Base-by-base conservation (phyloP, 1,139 yeast species). In the Geotrichum australiense region DNA sequence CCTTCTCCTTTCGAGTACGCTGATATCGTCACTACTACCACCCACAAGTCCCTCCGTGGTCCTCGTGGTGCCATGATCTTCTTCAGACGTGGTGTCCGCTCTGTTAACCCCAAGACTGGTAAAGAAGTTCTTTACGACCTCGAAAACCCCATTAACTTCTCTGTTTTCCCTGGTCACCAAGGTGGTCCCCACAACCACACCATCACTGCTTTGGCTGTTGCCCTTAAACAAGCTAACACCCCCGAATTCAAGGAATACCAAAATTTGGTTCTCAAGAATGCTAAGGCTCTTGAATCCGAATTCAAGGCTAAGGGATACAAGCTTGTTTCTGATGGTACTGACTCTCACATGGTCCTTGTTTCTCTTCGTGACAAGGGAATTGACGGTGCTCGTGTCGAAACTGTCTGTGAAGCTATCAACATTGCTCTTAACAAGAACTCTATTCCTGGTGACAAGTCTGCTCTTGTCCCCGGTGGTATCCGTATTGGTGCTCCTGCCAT, bases 111-210 rank as follows among this genome's bases (percentile, higher is more conserved):
- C 42, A 85, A 85, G 71, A 80, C 81, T 59, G 96, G 96, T 54
- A 84, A 85, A 68, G 94, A 86, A 67, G 73, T 84, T 47, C 70
- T 72, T 46, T 89, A 86, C 65, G 96, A 87, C 50, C 75, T 89
- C 60, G 96, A 89, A 61, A 78, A 76, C 64, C 84, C 81, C 60
- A 86, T 89, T 66, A 89, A 89, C 73, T 89, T 89, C 62, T 84
- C 95, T 19, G 96, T 89, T 33, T 89, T 89, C 84, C 97, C 97
- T 54, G 97, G 94, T 47, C 96, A 89, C 66, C 97, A 89, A 72
- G 97, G 97, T 70, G 97, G 97, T 59, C 97, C 97, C 54, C 96
- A 89, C 67, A 89, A 89, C 72, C 96, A 89, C 68, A 89, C 96
- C 55, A 89, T 89, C 59, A 82, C 96, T 52, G 97, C 96, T 10